Conservation (phyloP, 768 basidiomycete genomes). For the Postia placenta region DNA sequence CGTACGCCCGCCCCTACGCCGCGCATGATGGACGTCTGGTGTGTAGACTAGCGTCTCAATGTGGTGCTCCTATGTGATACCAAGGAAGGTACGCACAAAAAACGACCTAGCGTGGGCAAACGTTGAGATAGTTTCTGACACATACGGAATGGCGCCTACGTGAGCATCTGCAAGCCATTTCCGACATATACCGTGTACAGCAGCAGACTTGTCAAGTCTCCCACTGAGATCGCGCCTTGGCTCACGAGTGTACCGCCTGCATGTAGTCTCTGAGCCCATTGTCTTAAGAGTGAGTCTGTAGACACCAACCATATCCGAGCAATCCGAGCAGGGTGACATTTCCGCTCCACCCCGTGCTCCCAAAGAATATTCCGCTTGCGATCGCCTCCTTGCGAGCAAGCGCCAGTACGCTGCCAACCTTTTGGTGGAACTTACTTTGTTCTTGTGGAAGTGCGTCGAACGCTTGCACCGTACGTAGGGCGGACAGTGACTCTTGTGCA, state of each 20-base stretch:
- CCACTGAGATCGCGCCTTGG: conserved; percentile 81
- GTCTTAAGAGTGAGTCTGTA: not conserved
- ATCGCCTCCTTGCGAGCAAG: conserved; percentile 84
- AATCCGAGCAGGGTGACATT: conserved; percentile 87
- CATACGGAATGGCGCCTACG: conserved; percentile 35
- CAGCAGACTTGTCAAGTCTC: conserved; percentile 83
- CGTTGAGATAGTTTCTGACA: not conserved
- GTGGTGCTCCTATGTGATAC: not conserved
- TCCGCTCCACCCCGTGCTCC: conserved; percentile 87
- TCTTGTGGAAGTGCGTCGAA: conserved; percentile 83
- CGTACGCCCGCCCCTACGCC: conserved; percentile 90
- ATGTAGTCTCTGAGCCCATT: too few relatives aligned
- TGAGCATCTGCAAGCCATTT: conserved; percentile 71
- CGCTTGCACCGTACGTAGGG: conserved; percentile 84
- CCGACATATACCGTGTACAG: conserved; percentile 91
- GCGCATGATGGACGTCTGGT: conserved; percentile 89
- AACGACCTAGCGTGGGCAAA: conserved; percentile 25
- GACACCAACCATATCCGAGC: conserved; percentile 75
- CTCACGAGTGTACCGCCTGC: conserved; percentile 89
- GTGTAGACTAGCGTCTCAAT: not conserved
- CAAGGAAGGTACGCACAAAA: conserved; percentile 26
- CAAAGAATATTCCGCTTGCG: conserved; percentile 91
- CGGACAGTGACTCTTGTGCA: conserved; percentile 86
- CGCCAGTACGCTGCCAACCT: conserved; percentile 56
- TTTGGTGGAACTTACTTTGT: conserved; percentile 65